A percentile compares a stretch with the other conserved stretches of the same genome.
phyloP scores from a whole-genome alignment of 2,329 filamentous ascomycete genomes.

The Phaeosphaeriaceae sp. region DNA sequence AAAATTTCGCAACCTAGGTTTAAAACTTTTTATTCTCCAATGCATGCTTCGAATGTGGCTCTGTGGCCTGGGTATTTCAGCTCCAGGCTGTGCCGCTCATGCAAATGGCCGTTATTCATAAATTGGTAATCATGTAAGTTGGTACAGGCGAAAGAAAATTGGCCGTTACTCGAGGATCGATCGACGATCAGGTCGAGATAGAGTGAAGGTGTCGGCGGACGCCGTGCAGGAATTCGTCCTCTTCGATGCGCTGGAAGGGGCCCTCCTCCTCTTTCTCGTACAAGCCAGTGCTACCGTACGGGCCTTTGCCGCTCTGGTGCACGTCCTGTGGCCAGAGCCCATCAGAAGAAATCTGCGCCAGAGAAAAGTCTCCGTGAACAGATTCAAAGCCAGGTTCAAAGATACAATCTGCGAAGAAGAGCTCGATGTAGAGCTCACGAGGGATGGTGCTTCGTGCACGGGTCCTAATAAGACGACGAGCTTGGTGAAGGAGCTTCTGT shows the following conservation, averaged over 20 bases:
- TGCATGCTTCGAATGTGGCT: constrained; percentile 30
- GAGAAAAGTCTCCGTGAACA: constrained; percentile 58
- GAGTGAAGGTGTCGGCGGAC: constrained; percentile 45
- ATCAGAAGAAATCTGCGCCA: constrained; percentile 50
- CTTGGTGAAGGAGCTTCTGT: constrained; percentile 49
- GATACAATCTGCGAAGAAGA: constrained; percentile 60
- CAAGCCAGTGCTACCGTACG: constrained; percentile 57
- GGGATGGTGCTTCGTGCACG: constrained; percentile 48
- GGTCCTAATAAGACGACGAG: constrained; percentile 49
- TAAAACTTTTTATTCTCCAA: constrained; percentile 26
- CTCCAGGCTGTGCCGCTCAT: constrained; percentile 43
- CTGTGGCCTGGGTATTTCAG: constrained; percentile 41
- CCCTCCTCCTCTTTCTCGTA: constrained; percentile 57
- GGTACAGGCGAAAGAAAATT: constrained; percentile 30
- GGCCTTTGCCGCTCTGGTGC: constrained; percentile 53
- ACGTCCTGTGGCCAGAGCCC: constrained; percentile 51
- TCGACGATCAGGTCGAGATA: constrained; percentile 43
- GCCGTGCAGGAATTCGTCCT: constrained; percentile 48
- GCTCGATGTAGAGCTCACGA: constrained; percentile 52
- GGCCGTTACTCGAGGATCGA: constrained; percentile 18
- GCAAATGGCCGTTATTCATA: constrained; percentile 38
- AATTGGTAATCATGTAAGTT: constrained; percentile 22
- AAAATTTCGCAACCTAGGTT: constrained; percentile 9
- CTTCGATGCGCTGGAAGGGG: constrained; percentile 48
- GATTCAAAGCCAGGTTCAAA: constrained; percentile 55